A percentile compares a stretch with the other conserved stretches of the same genome.
These are phyloP conservation scores for Castanea sativa DNA, from an alignment of 306 rosid genomes.

Conservation along the genomic window DNA sequence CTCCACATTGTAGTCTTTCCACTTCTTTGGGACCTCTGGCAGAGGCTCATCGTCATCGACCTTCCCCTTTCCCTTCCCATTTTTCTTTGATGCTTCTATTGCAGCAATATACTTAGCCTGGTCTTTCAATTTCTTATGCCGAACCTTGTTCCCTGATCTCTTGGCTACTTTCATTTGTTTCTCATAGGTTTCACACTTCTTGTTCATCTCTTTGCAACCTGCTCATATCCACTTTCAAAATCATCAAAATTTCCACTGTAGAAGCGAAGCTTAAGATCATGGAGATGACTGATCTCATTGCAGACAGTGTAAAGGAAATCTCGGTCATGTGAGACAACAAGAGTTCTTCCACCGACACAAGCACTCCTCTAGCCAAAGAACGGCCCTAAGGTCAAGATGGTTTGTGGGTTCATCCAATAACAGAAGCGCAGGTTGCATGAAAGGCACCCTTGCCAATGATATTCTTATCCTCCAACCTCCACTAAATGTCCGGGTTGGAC, in stretches of 20 bases:
- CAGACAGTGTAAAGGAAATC: constrained; percentile 69
- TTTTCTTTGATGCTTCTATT: constrained; percentile 46
- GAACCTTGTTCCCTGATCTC: constrained; percentile 56
- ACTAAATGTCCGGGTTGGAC: no score
- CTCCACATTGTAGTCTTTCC: constrained; percentile 66
- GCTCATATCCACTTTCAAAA: constrained; percentile 14
- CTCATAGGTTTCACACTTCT: constrained; percentile 57
- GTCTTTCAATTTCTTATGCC: constrained; percentile 67
- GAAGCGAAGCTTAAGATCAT: constrained; percentile 67
- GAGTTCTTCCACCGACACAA: constrained; percentile 75
- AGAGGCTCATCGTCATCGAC: constrained; percentile 50
- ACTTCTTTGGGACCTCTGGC: constrained; percentile 54
- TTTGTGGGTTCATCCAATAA: constrained; percentile 30
- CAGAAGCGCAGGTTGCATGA: constrained; percentile 64
- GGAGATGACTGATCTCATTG: constrained; percentile 67
- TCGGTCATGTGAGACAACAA: constrained; percentile 71
- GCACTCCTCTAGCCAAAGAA: constrained; percentile 77
- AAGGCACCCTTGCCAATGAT: constrained; percentile 69
- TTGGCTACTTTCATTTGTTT: constrained; percentile 58
- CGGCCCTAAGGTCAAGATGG: not conserved
- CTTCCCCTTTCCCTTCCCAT: constrained; percentile 37
- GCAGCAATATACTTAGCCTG: constrained; percentile 53
- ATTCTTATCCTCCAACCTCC: constrained; percentile 72
- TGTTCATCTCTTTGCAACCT: constrained; percentile 75
- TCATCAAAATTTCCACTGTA: constrained; percentile 22